phyloP scores from a whole-genome alignment of 371 early-diverging fungal genomes.

The Apophysomyces sp. region DNA sequence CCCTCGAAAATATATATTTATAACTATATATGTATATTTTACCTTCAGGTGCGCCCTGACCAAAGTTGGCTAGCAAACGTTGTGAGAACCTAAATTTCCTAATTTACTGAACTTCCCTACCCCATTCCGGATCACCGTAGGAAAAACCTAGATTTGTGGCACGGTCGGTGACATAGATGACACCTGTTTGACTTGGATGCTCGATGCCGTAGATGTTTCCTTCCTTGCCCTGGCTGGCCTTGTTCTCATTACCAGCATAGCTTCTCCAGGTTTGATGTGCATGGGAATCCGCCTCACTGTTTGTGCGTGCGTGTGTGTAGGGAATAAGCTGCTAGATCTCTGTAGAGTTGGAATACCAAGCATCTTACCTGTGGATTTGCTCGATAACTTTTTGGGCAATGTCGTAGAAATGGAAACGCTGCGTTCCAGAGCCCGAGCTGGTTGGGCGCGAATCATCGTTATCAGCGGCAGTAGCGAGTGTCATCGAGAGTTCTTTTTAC shows the following conservation, averaged over 20 bases:
- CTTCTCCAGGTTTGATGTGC: constrained; percentile 22
- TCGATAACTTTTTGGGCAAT: constrained; percentile 28
- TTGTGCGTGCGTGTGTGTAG: too few species aligned
- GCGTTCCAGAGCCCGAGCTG: background rate
- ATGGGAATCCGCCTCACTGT: constrained; percentile 20
- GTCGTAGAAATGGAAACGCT: constrained; percentile 18
- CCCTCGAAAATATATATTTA: too few species aligned
- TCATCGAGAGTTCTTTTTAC: background rate
- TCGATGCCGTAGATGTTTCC: constrained; percentile 30
- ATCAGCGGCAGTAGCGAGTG: background rate
- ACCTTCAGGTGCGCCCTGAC: constrained; percentile 60
- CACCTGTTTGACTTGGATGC: constrained; percentile 48
- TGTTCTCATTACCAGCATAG: constrained; percentile 22
- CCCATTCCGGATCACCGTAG: constrained; percentile 39
- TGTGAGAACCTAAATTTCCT: background rate
- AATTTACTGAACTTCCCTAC: constrained; percentile 8
- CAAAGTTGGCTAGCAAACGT: constrained; percentile 40
- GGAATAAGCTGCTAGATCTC: background rate
- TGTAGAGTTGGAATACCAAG: too few species aligned
- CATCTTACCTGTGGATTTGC: constrained; percentile 23
- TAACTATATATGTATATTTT: too few species aligned
- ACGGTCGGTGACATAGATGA: constrained; percentile 54
- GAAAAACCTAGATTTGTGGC: constrained; percentile 43
- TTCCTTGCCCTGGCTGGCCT: constrained; percentile 3
- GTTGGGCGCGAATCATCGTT: background rate